phyloP scores from a whole-genome alignment of 768 basidiomycete species.

The Thelephora aurantiotincta region DNA sequence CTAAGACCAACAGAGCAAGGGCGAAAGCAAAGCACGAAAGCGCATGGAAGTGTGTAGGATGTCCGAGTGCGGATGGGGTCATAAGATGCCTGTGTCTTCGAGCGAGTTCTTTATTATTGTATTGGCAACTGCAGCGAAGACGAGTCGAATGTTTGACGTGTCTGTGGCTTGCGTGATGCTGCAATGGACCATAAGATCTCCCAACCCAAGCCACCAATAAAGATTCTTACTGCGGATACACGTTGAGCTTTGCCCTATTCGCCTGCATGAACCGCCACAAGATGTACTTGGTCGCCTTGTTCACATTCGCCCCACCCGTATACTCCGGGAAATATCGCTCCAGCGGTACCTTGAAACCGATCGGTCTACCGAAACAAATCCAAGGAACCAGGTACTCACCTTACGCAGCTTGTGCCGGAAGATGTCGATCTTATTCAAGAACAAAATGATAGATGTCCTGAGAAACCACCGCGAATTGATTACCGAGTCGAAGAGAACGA shows the following conservation, averaged over 20 bases:
- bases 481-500: constrained; percentile 33
- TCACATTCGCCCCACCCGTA: constrained; percentile 27
- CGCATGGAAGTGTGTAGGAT: too few species aligned
- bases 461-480: constrained; percentile 39
- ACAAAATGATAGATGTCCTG: constrained; percentile 25
- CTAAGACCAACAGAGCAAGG: too few species aligned
- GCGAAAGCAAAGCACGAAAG: too few species aligned
- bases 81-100: constrained; percentile 75
- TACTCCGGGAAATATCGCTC: constrained; percentile 27
- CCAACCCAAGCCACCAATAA: neutral
- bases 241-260: constrained; percentile 25
- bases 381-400: constrained; percentile 4
- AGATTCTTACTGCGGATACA: constrained; percentile 30
- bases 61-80: constrained; percentile 3
- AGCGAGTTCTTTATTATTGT: constrained; percentile 86
- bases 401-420: constrained; percentile 36
- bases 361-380: neutral
- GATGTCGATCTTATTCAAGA: constrained; percentile 29
- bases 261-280: constrained; percentile 33
- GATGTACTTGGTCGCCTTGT: constrained; percentile 31
- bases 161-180: constrained; percentile 85
- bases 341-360: constrained; percentile 11
- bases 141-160: constrained; percentile 67
- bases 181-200: neutral
- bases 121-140: constrained; percentile 84